Evolutionary conservation across 2,329 filamentous ascomycete species (phyloP).

Genomic region (Cordyceps pruinosa): DNA sequence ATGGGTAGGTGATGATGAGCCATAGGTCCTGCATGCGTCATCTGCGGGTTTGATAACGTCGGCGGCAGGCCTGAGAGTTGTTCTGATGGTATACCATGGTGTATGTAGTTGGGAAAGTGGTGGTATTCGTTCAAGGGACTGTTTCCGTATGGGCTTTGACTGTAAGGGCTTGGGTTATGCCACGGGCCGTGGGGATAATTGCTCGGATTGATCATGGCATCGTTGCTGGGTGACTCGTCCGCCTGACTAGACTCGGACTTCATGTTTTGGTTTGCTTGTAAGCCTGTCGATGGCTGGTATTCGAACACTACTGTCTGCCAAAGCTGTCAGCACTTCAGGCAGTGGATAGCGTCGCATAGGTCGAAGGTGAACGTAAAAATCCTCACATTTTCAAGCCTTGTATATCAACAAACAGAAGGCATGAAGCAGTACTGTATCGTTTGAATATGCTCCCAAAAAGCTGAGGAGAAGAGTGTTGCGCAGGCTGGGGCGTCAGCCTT

Average conservation of each 20-base stretch:
- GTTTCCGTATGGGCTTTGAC: constrained; percentile 46
- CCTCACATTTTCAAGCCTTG: background rate
- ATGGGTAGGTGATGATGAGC: constrained; percentile 52
- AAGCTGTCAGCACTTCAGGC: background rate
- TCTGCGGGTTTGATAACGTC: constrained; percentile 37
- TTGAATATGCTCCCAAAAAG: too few relatives aligned
- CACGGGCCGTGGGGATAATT: constrained; percentile 36
- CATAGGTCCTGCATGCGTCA: constrained; percentile 33
- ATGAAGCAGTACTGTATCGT: background rate
- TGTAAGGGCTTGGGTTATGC: constrained; percentile 55
- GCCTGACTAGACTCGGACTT: constrained; percentile 28
- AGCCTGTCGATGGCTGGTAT: background rate
- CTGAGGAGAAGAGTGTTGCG: too few relatives aligned
- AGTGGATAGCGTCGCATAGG: background rate
- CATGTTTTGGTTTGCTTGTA: constrained; percentile 18
- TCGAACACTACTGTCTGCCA: background rate
- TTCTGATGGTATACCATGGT: constrained; percentile 45
- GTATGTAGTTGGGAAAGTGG: constrained; percentile 48
- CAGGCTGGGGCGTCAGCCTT: background rate
- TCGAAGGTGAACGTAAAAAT: background rate
- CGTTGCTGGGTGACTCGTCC: constrained; percentile 26
- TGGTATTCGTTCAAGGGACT: constrained; percentile 61
- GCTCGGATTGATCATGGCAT: constrained; percentile 14
- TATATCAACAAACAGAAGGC: too few relatives aligned
- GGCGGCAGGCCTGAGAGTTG: constrained; percentile 48